A percentile compares a stretch with the other conserved stretches of the same genome.
phyloP scores from a whole-genome alignment of 208 protist genomes.

The Trypanosoma congolense region DNA sequence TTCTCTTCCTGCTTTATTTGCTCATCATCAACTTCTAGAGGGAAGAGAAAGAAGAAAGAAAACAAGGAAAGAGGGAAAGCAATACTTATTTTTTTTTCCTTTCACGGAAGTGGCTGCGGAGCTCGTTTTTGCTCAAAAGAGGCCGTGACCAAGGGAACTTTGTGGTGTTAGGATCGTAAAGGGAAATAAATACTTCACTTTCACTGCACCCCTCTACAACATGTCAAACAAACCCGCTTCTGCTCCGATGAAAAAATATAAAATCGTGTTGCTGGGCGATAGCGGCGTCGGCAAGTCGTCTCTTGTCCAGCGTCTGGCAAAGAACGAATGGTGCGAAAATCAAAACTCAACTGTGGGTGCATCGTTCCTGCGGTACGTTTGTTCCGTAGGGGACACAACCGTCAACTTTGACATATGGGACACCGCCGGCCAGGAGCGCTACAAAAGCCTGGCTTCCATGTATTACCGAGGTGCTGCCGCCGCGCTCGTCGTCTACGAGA shows the following conservation, averaged over 20 bases:
- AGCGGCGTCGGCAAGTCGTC: conserved; percentile 90
- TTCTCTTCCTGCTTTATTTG: too few relatives aligned
- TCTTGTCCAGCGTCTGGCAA: conserved; percentile 77
- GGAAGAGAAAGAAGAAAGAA: too few relatives aligned
- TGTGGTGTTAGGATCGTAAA: too few relatives aligned
- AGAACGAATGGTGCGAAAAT: conserved; percentile 66
- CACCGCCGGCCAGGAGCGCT: conserved; percentile 87
- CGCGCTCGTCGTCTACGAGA: conserved; percentile 95
- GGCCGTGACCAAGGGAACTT: too few relatives aligned
- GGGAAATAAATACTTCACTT: too few relatives aligned
- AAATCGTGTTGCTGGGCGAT: conserved; percentile 84
- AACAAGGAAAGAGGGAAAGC: too few relatives aligned
- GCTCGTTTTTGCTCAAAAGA: too few relatives aligned
- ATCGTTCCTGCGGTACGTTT: conserved; percentile 77
- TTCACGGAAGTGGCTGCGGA: too few relatives aligned
- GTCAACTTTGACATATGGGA: conserved; percentile 90
- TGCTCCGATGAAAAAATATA: conserved; percentile 56
- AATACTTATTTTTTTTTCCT: too few relatives aligned
- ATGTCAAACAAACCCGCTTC: background rate
- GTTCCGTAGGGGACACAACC: conserved; percentile 42
- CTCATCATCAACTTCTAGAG: too few relatives aligned
- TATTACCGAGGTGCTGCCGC: conserved; percentile 90
- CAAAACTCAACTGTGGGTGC: conserved; percentile 79
- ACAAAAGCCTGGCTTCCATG: conserved; percentile 86
- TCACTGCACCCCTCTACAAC: too few relatives aligned